phyloP scores from a whole-genome alignment of 176 grass and related monocot species.

The Juncus effusus region DNA sequence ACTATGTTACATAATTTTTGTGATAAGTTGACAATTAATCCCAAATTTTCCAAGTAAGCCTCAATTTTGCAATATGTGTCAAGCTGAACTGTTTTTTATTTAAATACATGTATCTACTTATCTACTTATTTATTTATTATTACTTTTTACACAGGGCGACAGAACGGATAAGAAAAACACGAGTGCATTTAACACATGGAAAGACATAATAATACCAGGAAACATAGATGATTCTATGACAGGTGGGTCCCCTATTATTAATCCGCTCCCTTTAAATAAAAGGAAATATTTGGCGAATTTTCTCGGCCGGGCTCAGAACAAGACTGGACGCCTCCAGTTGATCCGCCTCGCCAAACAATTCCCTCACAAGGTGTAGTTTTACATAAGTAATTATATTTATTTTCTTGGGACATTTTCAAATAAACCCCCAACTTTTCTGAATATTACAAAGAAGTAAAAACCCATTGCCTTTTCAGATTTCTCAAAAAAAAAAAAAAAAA shows the following conservation, averaged over 20 bases:
- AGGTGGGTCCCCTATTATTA: constrained; percentile 36
- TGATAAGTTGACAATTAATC: no score
- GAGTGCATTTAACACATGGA: constrained; percentile 96
- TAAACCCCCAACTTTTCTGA: background rate
- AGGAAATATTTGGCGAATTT: constrained; percentile 91
- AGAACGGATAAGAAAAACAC: constrained; percentile 78
- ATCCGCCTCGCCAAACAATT: constrained; percentile 82
- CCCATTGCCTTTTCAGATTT: background rate
- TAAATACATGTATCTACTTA: background rate
- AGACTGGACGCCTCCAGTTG: constrained; percentile 78
- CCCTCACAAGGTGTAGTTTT: constrained; percentile 72
- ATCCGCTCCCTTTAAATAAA: constrained; percentile 60
- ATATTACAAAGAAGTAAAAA: background rate
- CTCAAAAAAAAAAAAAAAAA: background rate
- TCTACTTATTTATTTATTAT: background rate
- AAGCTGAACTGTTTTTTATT: background rate
- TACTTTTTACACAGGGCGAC: constrained; percentile 55
- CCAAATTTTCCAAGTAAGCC: no score
- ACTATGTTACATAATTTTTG: no score
- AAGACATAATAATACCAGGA: constrained; percentile 94
- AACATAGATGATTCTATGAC: constrained; percentile 95
- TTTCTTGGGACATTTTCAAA: constrained; percentile 1
- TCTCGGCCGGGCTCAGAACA: constrained; percentile 77
- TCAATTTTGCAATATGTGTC: no score
- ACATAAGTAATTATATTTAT: background rate